These are phyloP conservation scores for Staphylotrichum tortipilum DNA, from an alignment of 495 filamentous ascomycete species.

Conservation along the genomic window DNA sequence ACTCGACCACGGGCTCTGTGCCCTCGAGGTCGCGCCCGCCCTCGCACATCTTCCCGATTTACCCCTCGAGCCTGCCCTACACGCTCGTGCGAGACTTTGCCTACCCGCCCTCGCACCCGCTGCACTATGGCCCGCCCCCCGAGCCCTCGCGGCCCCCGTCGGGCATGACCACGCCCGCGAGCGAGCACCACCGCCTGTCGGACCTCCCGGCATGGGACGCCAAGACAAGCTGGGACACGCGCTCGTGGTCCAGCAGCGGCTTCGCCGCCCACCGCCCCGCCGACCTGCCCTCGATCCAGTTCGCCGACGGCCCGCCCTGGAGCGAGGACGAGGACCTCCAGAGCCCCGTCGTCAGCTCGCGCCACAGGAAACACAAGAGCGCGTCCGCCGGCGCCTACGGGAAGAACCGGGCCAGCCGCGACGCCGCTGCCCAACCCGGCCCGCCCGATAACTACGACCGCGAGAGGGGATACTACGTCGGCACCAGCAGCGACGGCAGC, in stretches of 20 bases:
- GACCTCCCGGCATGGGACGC: conserved; percentile 65
- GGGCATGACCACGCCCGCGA: conserved; percentile 73
- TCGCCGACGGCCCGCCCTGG: conserved; percentile 89
- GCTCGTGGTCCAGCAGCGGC: conserved; percentile 35
- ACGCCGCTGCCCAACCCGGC: conserved; percentile 11
- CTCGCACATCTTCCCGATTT: conserved; percentile 71
- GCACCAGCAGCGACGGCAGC: conserved; percentile 62
- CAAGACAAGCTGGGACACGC: conserved; percentile 44
- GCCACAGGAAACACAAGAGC: conserved; percentile 73
- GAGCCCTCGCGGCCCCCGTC: conserved; percentile 59
- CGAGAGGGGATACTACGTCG: conserved; percentile 57
- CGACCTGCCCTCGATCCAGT: conserved; percentile 75
- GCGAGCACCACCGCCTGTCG: conserved; percentile 70
- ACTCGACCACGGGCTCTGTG: conserved; percentile 61
- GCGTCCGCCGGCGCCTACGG: conserved; percentile 48
- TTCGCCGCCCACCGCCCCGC: conserved; percentile 37
- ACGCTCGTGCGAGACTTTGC: conserved; percentile 92
- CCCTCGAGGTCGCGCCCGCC: conserved; percentile 64
- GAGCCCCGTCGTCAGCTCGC: conserved; percentile 70
- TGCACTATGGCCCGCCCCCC: conserved; percentile 90
- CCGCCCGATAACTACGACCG: conserved; percentile 35
- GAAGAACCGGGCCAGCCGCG: conserved; percentile 32
- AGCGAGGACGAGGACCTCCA: conserved; percentile 95
- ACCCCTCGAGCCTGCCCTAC: conserved; percentile 83
- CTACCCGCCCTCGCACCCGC: conserved; percentile 69